Conservation (phyloP, 1,284 basidiomycete genomes). For the Agaricales sp. region DNA sequence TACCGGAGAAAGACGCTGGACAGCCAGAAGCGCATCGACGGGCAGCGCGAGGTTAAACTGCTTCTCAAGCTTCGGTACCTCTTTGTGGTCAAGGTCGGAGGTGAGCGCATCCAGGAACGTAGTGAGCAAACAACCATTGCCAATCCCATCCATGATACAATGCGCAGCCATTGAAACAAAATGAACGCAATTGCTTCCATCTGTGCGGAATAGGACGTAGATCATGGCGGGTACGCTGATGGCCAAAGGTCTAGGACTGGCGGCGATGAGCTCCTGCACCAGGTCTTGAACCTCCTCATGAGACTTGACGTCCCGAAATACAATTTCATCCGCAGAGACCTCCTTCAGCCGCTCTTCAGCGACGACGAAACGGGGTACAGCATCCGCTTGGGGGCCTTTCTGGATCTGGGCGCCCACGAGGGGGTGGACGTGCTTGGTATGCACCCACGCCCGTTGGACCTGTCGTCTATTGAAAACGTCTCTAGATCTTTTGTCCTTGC, state of each 20-base stretch:
- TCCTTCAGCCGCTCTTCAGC: constrained; percentile 20
- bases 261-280: constrained; percentile 21
- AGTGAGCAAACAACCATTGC: constrained; percentile 29
- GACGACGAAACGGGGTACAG: constrained; percentile 24
- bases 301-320: constrained; percentile 19
- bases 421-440: constrained; percentile 34
- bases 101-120: constrained; percentile 36
- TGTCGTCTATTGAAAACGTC: constrained; percentile 18
- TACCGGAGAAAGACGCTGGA: constrained; percentile 19
- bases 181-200: constrained; percentile 24
- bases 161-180: constrained; percentile 34
- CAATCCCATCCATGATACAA: constrained; percentile 37
- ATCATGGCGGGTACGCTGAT: constrained; percentile 27
- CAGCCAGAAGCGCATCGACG: constrained; percentile 25
- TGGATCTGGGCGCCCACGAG: constrained; percentile 32
- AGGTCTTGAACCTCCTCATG: constrained; percentile 20
- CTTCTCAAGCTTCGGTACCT: constrained; percentile 19
- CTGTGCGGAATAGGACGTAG: constrained; percentile 23
- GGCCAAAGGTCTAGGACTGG: constrained; percentile 22
- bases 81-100: constrained; percentile 10
- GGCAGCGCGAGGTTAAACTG: constrained; percentile 32
- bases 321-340: constrained; percentile 25
- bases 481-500: constrained; percentile 4
- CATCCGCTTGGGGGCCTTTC: constrained; percentile 18
- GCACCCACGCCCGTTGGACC: constrained; percentile 28